Evolutionary conservation across 805 yeast genomes (phyloP).

Genomic region (Saturnispora hagleri): DNA sequence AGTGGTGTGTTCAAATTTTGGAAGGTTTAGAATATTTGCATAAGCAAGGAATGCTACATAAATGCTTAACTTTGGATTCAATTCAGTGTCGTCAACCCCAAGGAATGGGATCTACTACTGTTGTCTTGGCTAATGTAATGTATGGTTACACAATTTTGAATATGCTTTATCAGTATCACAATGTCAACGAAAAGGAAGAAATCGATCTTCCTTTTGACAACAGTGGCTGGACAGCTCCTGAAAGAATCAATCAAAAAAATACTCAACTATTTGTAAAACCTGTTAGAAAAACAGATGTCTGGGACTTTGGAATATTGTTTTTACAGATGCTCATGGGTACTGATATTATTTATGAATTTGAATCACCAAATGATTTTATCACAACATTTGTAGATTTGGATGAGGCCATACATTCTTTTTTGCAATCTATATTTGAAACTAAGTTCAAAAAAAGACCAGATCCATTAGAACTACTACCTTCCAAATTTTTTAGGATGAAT

Average conservation of each 20-base stretch:
- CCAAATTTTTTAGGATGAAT: conserved; percentile 71
- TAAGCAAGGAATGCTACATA: conserved; percentile 76
- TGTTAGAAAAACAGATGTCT: conserved; percentile 79
- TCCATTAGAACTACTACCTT: conserved; percentile 77
- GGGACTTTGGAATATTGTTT: conserved; percentile 83
- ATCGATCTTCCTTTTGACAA: conserved; percentile 22
- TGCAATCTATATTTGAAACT: conserved; percentile 53
- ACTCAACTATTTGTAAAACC: conserved; percentile 33
- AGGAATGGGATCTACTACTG: conserved; percentile 43
- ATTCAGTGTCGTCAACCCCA: conserved; percentile 41
- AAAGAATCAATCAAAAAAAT: conserved; percentile 31
- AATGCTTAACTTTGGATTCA: conserved; percentile 52
- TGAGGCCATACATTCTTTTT: conserved; percentile 54
- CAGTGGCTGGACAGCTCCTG: conserved; percentile 75
- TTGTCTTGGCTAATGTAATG: conserved; percentile 52
- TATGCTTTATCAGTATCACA: conserved; percentile 28
- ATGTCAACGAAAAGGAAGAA: conserved; percentile 17
- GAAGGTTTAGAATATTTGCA: conserved; percentile 82
- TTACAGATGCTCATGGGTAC: conserved; percentile 56
- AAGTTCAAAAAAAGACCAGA: conserved; percentile 67
- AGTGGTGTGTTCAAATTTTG: conserved; percentile 79
- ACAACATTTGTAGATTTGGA: conserved; percentile 30
- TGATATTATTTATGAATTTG: conserved; percentile 43
- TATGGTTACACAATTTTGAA: conserved; percentile 43
- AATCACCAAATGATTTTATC: conserved; percentile 59